phyloP scores from a whole-genome alignment of 1,139 yeast species.

The Saccharomyces hybrid region DNA sequence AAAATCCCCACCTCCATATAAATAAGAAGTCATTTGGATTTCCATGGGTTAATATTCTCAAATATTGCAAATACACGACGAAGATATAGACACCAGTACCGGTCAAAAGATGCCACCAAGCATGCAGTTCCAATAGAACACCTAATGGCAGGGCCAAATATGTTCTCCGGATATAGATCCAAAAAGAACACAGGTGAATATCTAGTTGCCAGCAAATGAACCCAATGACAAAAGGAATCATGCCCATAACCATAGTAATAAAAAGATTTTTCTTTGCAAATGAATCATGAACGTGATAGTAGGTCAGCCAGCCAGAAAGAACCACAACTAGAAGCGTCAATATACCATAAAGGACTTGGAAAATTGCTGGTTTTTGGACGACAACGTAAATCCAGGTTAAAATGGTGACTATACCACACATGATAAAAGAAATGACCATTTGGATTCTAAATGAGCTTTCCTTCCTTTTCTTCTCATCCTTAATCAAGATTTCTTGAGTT shows the following conservation, averaged over 20 bases:
- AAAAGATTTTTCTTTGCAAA: conserved; percentile 42
- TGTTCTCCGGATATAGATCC: conserved; percentile 54
- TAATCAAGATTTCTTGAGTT: conserved; percentile 34
- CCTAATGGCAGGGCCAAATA: conserved; percentile 85
- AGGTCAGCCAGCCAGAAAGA: conserved; percentile 45
- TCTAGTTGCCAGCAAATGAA: conserved; percentile 74
- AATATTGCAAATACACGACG: conserved; percentile 52
- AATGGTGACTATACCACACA: conserved; percentile 47
- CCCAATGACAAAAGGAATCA: conserved; percentile 60
- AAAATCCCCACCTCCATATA: conserved; percentile 43
- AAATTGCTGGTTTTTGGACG: conserved; percentile 76
- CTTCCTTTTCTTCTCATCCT: conserved; percentile 34
- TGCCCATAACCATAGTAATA: conserved; percentile 51
- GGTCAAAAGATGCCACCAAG: conserved; percentile 95
- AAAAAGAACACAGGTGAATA: conserved; percentile 64
- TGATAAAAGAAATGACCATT: conserved; percentile 40
- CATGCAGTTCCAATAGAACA: conserved; percentile 81
- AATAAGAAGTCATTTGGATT: conserved; percentile 44
- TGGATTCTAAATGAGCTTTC: conserved; percentile 21
- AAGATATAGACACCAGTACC: conserved; percentile 74
- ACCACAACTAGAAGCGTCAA: conserved; percentile 52
- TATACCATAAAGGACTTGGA: conserved; percentile 61
- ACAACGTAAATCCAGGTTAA: conserved; percentile 61
- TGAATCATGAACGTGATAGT: conserved; percentile 42
- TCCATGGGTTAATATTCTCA: conserved; percentile 53